Evolutionary conservation across 2,329 filamentous ascomycete species (phyloP), one percentile per base, ranked within the genome.

Genomic region (Lanzia echinophila): DNA sequence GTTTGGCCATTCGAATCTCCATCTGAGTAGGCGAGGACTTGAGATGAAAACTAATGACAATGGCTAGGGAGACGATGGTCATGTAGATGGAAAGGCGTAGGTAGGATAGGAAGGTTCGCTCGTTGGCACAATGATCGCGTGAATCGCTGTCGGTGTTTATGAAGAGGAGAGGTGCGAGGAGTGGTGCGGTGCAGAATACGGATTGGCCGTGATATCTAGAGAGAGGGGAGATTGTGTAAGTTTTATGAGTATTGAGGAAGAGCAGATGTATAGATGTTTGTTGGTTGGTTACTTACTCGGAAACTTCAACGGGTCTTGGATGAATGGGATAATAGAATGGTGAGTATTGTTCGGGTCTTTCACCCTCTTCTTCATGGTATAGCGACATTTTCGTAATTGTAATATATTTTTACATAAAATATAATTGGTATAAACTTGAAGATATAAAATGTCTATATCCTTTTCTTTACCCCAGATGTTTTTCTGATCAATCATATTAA

Each of bases 41-140:
- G 47, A 99, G 78, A 67, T 99, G 92, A 69, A 99, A 99, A 13
- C 89, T 95, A 48, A 96, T 78, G 10, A 95, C 84, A 61, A 99
- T 96, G 48, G 94, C 92, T 32, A 95, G 81, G 28, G 88, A 83
- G 8, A 97, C 90, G 49, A 99, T 77, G 60, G 90, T 84, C 80
- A 97, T 91, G 73, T 96, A 96, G 63, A 96, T 82, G 32, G 88
- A 85, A 2, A 97, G 79, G 3, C 91, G 84, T 19, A 97, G 82
- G 79, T 94, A 96, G 2, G 92, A 94, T 28, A 97, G 84, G 67
- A 96, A 96, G 0, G 82, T 69, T 47, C 76, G 72, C 62, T 80
- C 78, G 43, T 73, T 74, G 19, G 78, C 77, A 33, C 79, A 75
- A 55, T 79, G 74, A 60, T 80, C 77, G 41, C 82, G 59, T 3